phyloP scores from a whole-genome alignment of 805 yeast genomes.

The Yamadazyma olivae region DNA sequence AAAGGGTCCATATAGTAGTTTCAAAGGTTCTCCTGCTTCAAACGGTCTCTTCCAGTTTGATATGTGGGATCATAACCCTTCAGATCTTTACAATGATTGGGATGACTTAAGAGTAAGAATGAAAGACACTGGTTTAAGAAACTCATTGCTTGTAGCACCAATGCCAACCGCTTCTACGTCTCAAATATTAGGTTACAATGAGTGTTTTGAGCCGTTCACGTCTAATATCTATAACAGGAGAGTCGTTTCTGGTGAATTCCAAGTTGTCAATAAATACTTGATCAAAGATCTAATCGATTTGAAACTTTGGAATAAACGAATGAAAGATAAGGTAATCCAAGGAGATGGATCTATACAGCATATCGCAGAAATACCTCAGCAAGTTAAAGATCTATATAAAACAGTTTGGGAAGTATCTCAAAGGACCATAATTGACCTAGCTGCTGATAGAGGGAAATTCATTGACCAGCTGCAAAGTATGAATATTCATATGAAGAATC shows the following conservation, averaged over 20 bases:
- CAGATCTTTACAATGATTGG: constrained; percentile 83
- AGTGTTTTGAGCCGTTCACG: constrained; percentile 95
- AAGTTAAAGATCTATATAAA: constrained; percentile 74
- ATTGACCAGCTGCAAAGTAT: constrained; percentile 53
- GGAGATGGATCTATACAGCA: constrained; percentile 84
- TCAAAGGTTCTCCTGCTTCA: constrained; percentile 86
- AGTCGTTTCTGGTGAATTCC: constrained; percentile 91
- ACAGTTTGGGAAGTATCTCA: constrained; percentile 98
- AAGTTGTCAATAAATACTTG: constrained; percentile 84
- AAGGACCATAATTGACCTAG: constrained; percentile 79
- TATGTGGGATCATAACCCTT: constrained; percentile 78
- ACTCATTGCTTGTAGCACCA: constrained; percentile 86
- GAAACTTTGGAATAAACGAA: constrained; percentile 77
- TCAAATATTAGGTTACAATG: constrained; percentile 89
- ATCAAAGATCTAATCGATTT: constrained; percentile 76
- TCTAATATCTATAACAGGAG: constrained; percentile 90
- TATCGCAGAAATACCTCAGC: constrained; percentile 69
- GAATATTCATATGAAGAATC: constrained; percentile 37
- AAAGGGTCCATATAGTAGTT: constrained; percentile 70
- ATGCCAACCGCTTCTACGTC: constrained; percentile 99
- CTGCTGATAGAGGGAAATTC: constrained; percentile 72
- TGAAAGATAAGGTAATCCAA: constrained; percentile 74
- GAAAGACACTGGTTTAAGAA: constrained; percentile 67
- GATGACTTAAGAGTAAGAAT: constrained; percentile 60
- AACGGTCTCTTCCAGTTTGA: constrained; percentile 83